phyloP scores from a whole-genome alignment of 108 stramenopile genomes.

The Asterionellopsis glacialis region DNA sequence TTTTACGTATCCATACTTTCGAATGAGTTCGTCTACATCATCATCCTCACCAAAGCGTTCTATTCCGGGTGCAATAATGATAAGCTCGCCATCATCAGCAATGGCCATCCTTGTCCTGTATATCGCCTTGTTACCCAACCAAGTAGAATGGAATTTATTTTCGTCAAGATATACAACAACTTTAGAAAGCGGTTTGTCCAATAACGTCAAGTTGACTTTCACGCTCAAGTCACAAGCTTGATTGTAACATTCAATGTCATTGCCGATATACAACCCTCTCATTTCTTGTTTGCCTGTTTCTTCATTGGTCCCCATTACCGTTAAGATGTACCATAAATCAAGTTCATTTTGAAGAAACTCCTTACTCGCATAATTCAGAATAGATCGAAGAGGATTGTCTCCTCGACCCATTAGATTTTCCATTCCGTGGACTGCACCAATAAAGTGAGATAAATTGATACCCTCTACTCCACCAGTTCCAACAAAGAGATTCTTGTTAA shows the following conservation, averaged over 20 bases:
- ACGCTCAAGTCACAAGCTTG: constrained; percentile 84
- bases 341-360: constrained; percentile 58
- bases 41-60: constrained; percentile 88
- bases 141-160: constrained; percentile 92
- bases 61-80: constrained; percentile 91
- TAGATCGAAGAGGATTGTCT: constrained; percentile 83
- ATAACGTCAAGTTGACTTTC: constrained; percentile 85
- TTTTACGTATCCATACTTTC: constrained; percentile 88
- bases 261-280: constrained; percentile 88
- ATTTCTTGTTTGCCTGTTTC: constrained; percentile 58
- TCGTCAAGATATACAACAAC: constrained; percentile 87
- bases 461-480: constrained; percentile 89
- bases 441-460: constrained; percentile 93
- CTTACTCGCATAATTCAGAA: constrained; percentile 84
- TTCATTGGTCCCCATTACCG: constrained; percentile 71
- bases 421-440: constrained; percentile 96
- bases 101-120: constrained; percentile 96
- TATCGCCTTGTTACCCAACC: constrained; percentile 95
- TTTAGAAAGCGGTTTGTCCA: constrained; percentile 69
- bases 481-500: constrained; percentile 83
- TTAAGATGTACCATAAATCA: constrained; percentile 87
- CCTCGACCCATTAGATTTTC: constrained; percentile 93
- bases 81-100: constrained; percentile 87
- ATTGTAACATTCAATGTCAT: constrained; percentile 85
- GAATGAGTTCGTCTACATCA: constrained; percentile 81